Evolutionary conservation across 768 basidiomycete genomes (phyloP).

Genomic region (Podaxis pistillaris): DNA sequence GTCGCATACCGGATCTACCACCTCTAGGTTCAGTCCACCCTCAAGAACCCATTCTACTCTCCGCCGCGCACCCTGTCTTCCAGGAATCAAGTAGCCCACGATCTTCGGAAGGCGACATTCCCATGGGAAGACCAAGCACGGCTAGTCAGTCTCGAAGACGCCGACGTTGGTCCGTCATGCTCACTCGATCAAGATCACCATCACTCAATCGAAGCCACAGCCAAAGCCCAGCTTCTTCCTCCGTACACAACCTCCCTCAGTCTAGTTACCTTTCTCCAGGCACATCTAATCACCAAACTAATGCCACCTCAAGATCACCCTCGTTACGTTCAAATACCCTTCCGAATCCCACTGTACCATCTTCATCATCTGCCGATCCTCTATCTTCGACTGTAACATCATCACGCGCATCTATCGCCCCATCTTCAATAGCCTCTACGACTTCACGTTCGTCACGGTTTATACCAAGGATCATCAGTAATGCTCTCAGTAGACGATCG

Average conservation of each 20-base stretch:
- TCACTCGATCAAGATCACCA: conserved; percentile 9
- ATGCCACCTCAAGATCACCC: conserved; percentile 35
- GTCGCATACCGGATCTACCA: conserved; percentile 72
- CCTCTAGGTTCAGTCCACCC: conserved; percentile 63
- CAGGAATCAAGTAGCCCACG: conserved; percentile 18
- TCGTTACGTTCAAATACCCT: conserved; percentile 38
- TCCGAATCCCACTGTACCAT: conserved; percentile 16
- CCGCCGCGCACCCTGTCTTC: conserved; percentile 34
- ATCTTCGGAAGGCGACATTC: conserved; percentile 40
- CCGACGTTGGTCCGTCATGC: conserved; percentile 19
- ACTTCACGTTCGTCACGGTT: conserved; percentile 58
- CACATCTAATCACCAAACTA: conserved; percentile 24
- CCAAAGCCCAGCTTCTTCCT: conserved; percentile 23
- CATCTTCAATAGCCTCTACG: conserved; percentile 26
- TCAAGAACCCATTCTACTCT: conserved; percentile 68
- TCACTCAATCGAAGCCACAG: conserved; percentile 19
- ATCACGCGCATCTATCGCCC: conserved; percentile 20
- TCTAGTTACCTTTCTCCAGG: conserved; percentile 25
- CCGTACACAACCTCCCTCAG: conserved; percentile 16
- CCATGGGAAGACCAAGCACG: conserved; percentile 15
- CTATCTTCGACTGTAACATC: conserved; percentile 23
- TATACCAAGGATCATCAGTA: conserved; percentile 67
- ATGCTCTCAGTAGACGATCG: conserved; percentile 62
- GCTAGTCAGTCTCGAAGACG: conserved; percentile 14
- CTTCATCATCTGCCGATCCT: conserved; percentile 19